Evolutionary conservation across 345 rosid genomes (phyloP).

Genomic region (Acer yangbiense): DNA sequence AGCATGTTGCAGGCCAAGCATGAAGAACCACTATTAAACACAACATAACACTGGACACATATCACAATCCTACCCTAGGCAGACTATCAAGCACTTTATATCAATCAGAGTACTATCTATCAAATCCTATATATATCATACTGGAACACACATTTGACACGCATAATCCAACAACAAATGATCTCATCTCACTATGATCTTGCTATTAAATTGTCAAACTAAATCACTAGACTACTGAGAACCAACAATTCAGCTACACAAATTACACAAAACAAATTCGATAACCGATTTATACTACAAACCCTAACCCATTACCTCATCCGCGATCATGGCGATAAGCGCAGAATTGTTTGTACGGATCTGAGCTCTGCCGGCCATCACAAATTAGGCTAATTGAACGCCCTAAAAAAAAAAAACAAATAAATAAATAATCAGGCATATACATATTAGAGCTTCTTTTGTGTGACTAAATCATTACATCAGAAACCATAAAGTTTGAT

Average conservation of each 20-base stretch:
- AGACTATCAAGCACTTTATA: neutral
- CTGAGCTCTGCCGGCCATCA: slow-evolving; percentile 67
- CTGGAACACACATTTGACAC: neutral
- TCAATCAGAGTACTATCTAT: neutral
- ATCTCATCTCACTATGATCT: neutral
- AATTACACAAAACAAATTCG: neutral
- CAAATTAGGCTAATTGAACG: slow-evolving; percentile 1
- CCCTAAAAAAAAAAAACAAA: neutral
- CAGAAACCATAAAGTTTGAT: neutral
- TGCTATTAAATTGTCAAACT: neutral
- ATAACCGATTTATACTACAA: neutral
- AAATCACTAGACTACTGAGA: neutral
- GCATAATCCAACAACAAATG: neutral
- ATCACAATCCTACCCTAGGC: neutral
- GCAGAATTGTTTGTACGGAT: slow-evolving; percentile 60
- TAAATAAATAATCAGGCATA: neutral
- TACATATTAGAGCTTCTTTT: neutral
- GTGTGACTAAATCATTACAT: neutral
- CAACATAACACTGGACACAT: no score
- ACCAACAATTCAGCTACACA: neutral
- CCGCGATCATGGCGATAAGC: slow-evolving; percentile 81
- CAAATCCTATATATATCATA: neutral
- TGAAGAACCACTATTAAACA: neutral
- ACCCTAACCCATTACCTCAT: slow-evolving; percentile 49
- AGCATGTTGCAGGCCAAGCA: neutral